Percentiles rank a stretch among this genome's conserved stretches.
phyloP scores from a whole-genome alignment of 2,329 filamentous ascomycete genomes.

The Colletotrichum acutatum region DNA sequence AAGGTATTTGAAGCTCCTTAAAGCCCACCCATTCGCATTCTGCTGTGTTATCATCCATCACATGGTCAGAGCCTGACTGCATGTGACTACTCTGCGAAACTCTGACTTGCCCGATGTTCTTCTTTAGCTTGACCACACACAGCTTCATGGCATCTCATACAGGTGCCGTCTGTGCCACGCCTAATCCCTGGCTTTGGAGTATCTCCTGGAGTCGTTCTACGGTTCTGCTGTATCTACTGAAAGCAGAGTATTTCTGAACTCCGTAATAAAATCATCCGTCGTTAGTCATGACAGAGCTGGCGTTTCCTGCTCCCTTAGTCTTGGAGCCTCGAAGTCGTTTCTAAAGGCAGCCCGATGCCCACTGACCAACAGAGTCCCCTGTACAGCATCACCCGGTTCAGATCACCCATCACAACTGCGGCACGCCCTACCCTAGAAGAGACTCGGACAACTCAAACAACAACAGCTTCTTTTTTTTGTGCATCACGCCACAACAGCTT shows the following conservation, averaged over 20 bases:
- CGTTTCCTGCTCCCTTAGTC: background rate
- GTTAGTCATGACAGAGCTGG: background rate
- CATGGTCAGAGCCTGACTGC: background rate
- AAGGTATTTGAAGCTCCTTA: no score
- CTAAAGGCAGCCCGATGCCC: background rate
- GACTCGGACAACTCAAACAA: conserved; percentile 28
- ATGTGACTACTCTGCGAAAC: background rate
- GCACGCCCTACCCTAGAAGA: conserved; percentile 21
- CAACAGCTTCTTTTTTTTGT: conserved; percentile 34
- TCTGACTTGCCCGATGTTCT: background rate
- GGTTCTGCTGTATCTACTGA: background rate
- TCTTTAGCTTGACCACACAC: background rate
- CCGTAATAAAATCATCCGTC: background rate
- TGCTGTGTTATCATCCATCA: background rate
- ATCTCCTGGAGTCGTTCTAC: background rate
- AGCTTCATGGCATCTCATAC: background rate
- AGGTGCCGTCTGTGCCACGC: background rate
- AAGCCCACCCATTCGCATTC: background rate
- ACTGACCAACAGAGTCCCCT: background rate
- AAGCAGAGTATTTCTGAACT: background rate
- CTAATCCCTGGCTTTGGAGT: background rate
- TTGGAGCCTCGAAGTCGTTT: background rate
- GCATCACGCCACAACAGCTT: conserved; percentile 36
- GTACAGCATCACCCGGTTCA: conserved; percentile 15
- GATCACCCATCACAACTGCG: conserved; percentile 33